Evolutionary conservation across 2,329 filamentous ascomycete genomes (phyloP).

Genomic region (Pseudocercospora macadamiae): DNA sequence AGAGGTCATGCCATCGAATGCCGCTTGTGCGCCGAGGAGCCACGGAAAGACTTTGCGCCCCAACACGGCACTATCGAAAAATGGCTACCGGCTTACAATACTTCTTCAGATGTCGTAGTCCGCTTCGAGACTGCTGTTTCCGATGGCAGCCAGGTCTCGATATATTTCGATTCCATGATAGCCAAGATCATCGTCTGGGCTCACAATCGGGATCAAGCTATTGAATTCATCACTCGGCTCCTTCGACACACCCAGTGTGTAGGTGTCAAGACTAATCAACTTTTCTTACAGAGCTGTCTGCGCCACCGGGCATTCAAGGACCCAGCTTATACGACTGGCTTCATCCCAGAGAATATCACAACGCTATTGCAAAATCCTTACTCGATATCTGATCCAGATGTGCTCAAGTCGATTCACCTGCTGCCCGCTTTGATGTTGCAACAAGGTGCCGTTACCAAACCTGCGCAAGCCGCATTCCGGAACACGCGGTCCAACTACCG

Average conservation of each 20-base stretch:
- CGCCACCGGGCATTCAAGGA: not conserved
- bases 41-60: slow-evolving; percentile 9
- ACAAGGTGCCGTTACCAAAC: not conserved
- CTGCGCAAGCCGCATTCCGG: not conserved
- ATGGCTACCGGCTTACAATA: not conserved
- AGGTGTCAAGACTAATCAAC: not conserved
- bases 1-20: slow-evolving; percentile 21
- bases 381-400: not conserved
- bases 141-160: not conserved
- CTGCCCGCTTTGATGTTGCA: not conserved
- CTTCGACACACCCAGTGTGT: not conserved
- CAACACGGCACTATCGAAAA: slow-evolving; percentile 5
- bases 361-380: not conserved
- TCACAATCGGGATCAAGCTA: not conserved
- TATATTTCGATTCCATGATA: slow-evolving; percentile 5
- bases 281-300: not conserved
- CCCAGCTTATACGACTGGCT: not conserved
- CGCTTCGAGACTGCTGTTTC: not conserved
- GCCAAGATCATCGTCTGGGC: slow-evolving; percentile 5
- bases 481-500: not conserved
- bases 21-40: slow-evolving; percentile 20
- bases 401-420: not conserved
- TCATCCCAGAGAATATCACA: not conserved
- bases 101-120: not conserved
- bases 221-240: not conserved